A percentile compares a stretch with the other conserved stretches of the same genome.
phyloP scores from a whole-genome alignment of 345 rosid species.

The Bruguiera sexangula region DNA sequence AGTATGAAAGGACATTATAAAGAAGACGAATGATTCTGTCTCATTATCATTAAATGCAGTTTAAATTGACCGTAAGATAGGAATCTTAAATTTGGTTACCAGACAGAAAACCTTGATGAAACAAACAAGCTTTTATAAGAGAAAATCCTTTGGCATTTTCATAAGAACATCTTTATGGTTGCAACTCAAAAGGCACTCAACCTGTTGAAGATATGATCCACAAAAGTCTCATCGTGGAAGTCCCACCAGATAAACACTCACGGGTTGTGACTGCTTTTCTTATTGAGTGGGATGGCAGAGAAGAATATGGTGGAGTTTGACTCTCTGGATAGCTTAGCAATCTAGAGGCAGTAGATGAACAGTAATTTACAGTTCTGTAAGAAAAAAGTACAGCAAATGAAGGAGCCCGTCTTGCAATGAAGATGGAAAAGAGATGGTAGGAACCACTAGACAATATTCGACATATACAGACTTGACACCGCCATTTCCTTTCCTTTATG shows the following conservation, averaged over 20 bases:
- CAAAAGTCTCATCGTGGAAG: neutral
- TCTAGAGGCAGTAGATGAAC: too few relatives aligned
- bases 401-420: too few relatives aligned
- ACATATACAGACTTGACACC: too few relatives aligned
- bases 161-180: neutral
- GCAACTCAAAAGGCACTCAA: neutral
- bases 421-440: too few relatives aligned
- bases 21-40: neutral
- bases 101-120: too few relatives aligned
- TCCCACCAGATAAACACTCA: slow-evolving; percentile 1
- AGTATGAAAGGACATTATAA: neutral
- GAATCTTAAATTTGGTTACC: too few relatives aligned
- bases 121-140: neutral
- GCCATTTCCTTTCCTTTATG: too few relatives aligned
- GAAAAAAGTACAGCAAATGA: too few relatives aligned
- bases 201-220: slow-evolving; percentile 17
- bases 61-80: neutral
- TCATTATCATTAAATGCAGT: neutral
- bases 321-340: slow-evolving; percentile 5
- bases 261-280: slow-evolving; percentile 14
- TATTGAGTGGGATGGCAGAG: slow-evolving; percentile 20
- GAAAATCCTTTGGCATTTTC: neutral
- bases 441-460: too few relatives aligned
- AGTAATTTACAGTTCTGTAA: too few relatives aligned
- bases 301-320: slow-evolving; percentile 25